Evolutionary conservation across 1,284 basidiomycete genomes (phyloP).

Genomic region (Malassezia obtusa): DNA sequence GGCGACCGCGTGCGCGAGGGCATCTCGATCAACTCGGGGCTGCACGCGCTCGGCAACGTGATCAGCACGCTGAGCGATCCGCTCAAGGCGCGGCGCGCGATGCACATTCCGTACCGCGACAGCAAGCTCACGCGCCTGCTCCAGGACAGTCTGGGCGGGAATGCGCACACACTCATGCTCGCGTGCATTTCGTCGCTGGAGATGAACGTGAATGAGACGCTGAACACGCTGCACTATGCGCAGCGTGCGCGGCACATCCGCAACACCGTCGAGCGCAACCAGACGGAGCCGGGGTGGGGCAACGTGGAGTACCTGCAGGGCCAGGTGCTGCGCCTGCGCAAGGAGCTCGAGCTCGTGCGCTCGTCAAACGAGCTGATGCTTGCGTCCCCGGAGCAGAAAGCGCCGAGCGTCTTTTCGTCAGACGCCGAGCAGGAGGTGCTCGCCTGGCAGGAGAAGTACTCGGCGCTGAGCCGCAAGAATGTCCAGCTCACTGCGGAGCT

Average conservation of each 20-base stretch:
- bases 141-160: constrained; percentile 97
- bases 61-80: constrained; percentile 97
- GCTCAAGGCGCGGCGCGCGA: constrained; percentile 52
- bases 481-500: constrained; percentile 78
- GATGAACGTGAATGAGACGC: constrained; percentile 85
- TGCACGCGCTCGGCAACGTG: constrained; percentile 92
- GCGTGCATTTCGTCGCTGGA: constrained; percentile 93
- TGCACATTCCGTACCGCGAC: constrained; percentile 89
- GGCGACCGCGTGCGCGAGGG: constrained; percentile 95
- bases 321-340: constrained; percentile 56
- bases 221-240: constrained; percentile 96
- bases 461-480: constrained; percentile 70
- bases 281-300: constrained; percentile 95
- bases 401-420: background rate
- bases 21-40: constrained; percentile 72
- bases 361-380: constrained; percentile 30
- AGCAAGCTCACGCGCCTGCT: constrained; percentile 85
- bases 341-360: constrained; percentile 59
- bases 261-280: constrained; percentile 81
- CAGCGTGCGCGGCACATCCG: constrained; percentile 95
- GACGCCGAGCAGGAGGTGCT: constrained; percentile 57
- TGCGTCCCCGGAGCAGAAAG: background rate
- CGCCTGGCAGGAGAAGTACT: constrained; percentile 69
- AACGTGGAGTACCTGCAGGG: constrained; percentile 87
- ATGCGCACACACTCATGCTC: constrained; percentile 96